These are phyloP conservation scores for Physaria fendleri DNA, from an alignment of 345 rosid genomes.

Conservation along the genomic window DNA sequence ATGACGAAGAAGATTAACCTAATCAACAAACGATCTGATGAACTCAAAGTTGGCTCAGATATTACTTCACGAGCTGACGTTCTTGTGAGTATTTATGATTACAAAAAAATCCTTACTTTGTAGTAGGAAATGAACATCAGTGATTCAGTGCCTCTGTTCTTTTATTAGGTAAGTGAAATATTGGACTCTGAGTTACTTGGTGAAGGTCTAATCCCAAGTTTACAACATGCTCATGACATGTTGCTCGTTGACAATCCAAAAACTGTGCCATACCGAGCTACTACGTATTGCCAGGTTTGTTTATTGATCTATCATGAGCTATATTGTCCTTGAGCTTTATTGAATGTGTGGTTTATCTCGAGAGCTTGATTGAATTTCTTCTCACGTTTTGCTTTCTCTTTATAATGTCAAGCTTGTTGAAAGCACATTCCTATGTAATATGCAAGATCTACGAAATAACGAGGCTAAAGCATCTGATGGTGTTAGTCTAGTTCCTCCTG, in stretches of 20 bases:
- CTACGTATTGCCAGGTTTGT: constrained; percentile 80
- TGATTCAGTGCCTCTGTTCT: not conserved
- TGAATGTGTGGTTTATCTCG: not conserved
- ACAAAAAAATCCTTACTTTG: not conserved
- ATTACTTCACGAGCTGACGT: constrained; percentile 67
- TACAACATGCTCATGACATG: constrained; percentile 82
- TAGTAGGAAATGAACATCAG: not conserved
- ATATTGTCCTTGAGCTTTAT: not conserved
- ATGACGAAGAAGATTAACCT: constrained; percentile 50
- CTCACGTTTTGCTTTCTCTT: not conserved
- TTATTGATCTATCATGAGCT: not conserved
- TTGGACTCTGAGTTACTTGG: constrained; percentile 91
- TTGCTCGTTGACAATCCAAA: constrained; percentile 71
- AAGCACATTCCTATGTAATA: constrained; percentile 57
- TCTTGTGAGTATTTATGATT: constrained; percentile 49
- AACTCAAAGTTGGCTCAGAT: constrained; percentile 56
- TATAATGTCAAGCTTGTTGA: constrained; percentile 57
- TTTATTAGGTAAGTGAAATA: constrained; percentile 82
- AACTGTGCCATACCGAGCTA: constrained; percentile 72
- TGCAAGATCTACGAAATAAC: constrained; percentile 49
- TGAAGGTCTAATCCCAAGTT: constrained; percentile 90
- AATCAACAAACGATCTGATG: constrained; percentile 79
- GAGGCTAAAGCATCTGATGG: constrained; percentile 49
- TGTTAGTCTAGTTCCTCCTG: constrained; percentile 63
- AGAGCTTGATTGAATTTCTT: not conserved